Percentiles rank a stretch among this genome's conserved stretches.
phyloP scores from a whole-genome alignment of 768 basidiomycete species.

The Favolaschia claudopus region DNA sequence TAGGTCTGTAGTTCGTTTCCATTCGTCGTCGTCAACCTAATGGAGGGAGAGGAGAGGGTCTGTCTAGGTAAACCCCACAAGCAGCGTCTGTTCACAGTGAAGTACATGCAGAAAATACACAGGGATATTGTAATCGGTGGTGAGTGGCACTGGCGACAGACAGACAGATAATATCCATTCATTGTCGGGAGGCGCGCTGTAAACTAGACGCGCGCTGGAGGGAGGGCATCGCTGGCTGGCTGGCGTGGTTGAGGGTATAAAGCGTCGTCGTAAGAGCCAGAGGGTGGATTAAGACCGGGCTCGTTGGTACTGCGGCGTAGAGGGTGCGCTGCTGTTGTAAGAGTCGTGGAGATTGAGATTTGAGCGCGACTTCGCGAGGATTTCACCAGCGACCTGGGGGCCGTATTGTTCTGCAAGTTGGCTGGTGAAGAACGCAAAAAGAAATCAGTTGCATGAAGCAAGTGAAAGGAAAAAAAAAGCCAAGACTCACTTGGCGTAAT shows the following conservation, averaged over 20 bases:
- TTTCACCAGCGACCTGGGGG: constrained; percentile 64
- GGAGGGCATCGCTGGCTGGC: not conserved
- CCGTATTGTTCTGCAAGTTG: constrained; percentile 82
- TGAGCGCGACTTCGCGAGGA: constrained; percentile 63
- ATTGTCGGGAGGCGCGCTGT: too few relatives aligned
- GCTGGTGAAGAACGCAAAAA: constrained; percentile 40
- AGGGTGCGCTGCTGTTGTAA: constrained; percentile 1
- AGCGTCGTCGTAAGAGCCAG: constrained; percentile 3
- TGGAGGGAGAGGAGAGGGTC: too few relatives aligned
- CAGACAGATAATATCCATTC: too few relatives aligned
- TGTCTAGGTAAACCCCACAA: too few relatives aligned
- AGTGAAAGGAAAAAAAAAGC: not conserved
- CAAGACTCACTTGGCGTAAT: constrained; percentile 71
- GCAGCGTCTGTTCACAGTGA: too few relatives aligned
- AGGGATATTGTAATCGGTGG: too few relatives aligned
- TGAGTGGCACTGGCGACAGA: too few relatives aligned
- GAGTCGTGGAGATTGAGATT: constrained; percentile 48
- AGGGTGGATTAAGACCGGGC: not conserved
- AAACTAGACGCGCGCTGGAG: not conserved
- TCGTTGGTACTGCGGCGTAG: constrained; percentile 7
- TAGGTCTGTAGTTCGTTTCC: too few relatives aligned
- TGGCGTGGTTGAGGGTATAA: not conserved
- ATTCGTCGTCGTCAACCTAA: too few relatives aligned
- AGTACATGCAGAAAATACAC: too few relatives aligned
- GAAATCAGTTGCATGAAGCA: not conserved